phyloP scores from a whole-genome alignment of 129 eudicot species.

The Smallanthus sonchifolius region DNA sequence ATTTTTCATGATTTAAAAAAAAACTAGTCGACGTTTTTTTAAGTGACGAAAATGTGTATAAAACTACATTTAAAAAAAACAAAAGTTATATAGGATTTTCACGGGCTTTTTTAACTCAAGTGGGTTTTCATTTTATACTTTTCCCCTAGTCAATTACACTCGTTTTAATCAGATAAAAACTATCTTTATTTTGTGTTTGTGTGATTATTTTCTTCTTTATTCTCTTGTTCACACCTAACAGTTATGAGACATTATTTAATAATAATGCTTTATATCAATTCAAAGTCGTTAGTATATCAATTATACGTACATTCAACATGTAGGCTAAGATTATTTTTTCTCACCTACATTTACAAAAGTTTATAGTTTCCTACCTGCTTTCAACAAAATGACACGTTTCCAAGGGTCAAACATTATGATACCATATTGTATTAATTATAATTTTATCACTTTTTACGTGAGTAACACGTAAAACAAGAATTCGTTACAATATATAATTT shows the following conservation, averaged over 20 bases:
- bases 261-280: not conserved
- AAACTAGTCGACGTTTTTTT: too few species aligned
- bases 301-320: not conserved
- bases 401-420: not conserved
- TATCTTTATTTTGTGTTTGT: too few species aligned
- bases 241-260: not conserved
- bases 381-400: conserved; percentile 17
- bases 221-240: not conserved
- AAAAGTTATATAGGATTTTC: too few species aligned
- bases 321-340: not conserved
- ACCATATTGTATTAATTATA: too few species aligned
- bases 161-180: not conserved
- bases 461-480: not conserved
- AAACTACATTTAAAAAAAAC: too few species aligned
- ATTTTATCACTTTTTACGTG: not conserved
- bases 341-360: conserved; percentile 23
- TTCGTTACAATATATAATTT: not conserved
- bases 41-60: too few species aligned
- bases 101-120: too few species aligned
- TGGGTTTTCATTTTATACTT: too few species aligned
- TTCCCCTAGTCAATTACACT: too few species aligned
- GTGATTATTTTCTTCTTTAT: too few species aligned
- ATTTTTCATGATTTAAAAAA: too few species aligned
- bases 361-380: conserved; percentile 22
- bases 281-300: not conserved